Percentiles rank a stretch among this genome's conserved stretches.
Evolutionary conservation across 805 yeast genomes (phyloP).

Genomic region (Vanderwaltozyma verrucispora): DNA sequence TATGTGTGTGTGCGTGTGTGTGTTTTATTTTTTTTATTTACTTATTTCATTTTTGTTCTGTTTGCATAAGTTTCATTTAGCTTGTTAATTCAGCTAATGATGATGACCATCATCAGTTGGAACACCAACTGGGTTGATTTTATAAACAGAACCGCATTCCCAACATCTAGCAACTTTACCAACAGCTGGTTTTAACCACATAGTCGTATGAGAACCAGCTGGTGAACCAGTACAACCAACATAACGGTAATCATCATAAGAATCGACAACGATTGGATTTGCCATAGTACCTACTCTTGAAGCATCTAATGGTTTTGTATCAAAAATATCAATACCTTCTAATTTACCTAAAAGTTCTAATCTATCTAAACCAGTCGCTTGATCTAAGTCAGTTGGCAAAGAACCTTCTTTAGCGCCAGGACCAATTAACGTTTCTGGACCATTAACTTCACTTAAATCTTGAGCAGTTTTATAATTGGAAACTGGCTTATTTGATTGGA

Average conservation of each 20-base stretch:
- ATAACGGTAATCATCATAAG: conserved; percentile 86
- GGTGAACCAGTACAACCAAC: conserved; percentile 97
- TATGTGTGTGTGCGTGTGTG: background rate
- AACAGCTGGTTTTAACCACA: conserved; percentile 86
- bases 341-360: conserved; percentile 85
- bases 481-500: conserved; percentile 28
- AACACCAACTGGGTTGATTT: conserved; percentile 79
- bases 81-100: conserved; percentile 7
- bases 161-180: conserved; percentile 88
- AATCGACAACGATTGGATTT: conserved; percentile 83
- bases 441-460: conserved; percentile 66
- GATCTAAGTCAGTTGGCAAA: conserved; percentile 89
- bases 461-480: conserved; percentile 43
- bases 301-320: conserved; percentile 75
- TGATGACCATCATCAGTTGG: conserved; percentile 42
- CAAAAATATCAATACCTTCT: conserved; percentile 93
- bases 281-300: conserved; percentile 84
- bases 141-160: conserved; percentile 97
- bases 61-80: too few species aligned
- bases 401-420: conserved; percentile 80
- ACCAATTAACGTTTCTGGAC: conserved; percentile 72
- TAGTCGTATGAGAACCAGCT: conserved; percentile 79
- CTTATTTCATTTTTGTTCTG: background rate
- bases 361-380: conserved; percentile 98
- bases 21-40: background rate